Evolutionary conservation across 2,329 filamentous ascomycete species (phyloP).

Genomic region (Dryadomyces quercivorus): DNA sequence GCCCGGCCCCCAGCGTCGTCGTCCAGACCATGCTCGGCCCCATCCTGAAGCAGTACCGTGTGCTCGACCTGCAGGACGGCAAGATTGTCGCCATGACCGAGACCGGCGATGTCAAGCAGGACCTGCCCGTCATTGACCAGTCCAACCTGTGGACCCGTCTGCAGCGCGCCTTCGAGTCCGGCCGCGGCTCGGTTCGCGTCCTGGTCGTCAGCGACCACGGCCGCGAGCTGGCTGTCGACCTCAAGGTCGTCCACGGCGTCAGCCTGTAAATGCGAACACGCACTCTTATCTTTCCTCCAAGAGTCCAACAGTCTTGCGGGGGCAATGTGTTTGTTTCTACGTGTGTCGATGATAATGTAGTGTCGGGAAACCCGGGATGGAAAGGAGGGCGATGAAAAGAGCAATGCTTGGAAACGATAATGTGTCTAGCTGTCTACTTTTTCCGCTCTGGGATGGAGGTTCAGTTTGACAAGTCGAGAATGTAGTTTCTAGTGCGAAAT

Average conservation of each 20-base stretch:
- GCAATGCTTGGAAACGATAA: neutral
- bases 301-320: too few species aligned
- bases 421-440: neutral
- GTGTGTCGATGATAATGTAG: neutral
- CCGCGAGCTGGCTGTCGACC: conserved; percentile 92
- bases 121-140: conserved; percentile 87
- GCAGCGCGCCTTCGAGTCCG: conserved; percentile 72
- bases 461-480: neutral
- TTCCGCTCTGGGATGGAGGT: neutral
- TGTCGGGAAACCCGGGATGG: neutral
- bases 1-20: conserved; percentile 89
- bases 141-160: conserved; percentile 77
- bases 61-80: conserved; percentile 88
- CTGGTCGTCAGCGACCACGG: conserved; percentile 91
- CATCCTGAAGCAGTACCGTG: conserved; percentile 99
- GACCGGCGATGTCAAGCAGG: conserved; percentile 96
- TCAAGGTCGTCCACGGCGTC: conserved; percentile 89
- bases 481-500: conserved; percentile 1
- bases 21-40: conserved; percentile 99
- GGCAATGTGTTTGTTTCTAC: neutral
- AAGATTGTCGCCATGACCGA: conserved; percentile 92
- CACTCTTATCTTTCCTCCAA: neutral
- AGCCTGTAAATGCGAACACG: conserved; percentile 37
- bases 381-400: neutral
- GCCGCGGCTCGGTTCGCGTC: conserved; percentile 86